Evolutionary conservation across 1,284 basidiomycete species (phyloP).

Genomic region (Limonomyces culmigenus): DNA sequence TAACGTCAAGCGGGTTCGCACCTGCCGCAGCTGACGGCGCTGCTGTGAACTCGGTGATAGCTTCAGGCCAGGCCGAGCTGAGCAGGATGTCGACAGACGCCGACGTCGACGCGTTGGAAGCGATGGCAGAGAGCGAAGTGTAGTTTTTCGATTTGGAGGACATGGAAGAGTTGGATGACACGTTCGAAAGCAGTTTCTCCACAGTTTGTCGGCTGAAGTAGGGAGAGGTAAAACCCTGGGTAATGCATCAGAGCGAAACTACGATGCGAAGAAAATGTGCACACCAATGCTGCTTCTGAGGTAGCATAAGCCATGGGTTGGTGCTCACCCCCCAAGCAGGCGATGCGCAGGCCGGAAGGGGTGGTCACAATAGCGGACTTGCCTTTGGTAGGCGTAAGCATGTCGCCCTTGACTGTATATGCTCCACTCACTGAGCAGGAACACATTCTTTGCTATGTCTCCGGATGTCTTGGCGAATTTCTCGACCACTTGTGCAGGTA

Average conservation of each 20-base stretch:
- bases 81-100: constrained; percentile 71
- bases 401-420: neutral
- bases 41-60: constrained; percentile 48
- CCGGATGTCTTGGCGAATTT: constrained; percentile 62
- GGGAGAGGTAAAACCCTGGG: constrained; percentile 52
- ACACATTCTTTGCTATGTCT: constrained; percentile 68
- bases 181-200: constrained; percentile 55
- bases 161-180: no score
- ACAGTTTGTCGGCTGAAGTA: constrained; percentile 56
- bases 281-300: neutral
- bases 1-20: constrained; percentile 45
- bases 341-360: constrained; percentile 71
- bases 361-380: constrained; percentile 76
- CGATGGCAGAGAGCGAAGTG: constrained; percentile 51
- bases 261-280: constrained; percentile 2
- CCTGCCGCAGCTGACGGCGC: constrained; percentile 24
- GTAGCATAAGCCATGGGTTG: constrained; percentile 38
- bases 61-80: constrained; percentile 63
- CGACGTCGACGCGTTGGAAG: constrained; percentile 37
- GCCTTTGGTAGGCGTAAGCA: constrained; percentile 25
- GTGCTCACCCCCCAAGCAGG: constrained; percentile 68
- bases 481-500: constrained; percentile 59
- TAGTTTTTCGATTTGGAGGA: constrained; percentile 25
- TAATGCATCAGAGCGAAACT: neutral
- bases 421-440: constrained; percentile 56